These are phyloP conservation scores for Filosporella fistucella DNA, from an alignment of 495 filamentous ascomycete species.

Conservation along the genomic window DNA sequence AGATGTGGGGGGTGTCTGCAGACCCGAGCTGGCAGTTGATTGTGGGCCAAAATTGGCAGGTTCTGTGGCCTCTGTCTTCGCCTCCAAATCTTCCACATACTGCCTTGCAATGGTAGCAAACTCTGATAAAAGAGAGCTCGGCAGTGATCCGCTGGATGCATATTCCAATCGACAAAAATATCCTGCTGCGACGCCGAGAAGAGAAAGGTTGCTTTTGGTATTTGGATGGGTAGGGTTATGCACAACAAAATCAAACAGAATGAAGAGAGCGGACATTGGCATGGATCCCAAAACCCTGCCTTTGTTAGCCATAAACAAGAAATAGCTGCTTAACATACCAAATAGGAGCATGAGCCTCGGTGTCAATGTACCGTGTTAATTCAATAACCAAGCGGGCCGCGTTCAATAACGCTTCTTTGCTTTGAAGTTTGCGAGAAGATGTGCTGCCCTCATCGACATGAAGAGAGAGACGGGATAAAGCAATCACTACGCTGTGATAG, in stretches of 20 bases:
- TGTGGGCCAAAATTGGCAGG: not conserved
- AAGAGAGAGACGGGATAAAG: conserved; percentile 27
- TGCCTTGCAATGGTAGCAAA: conserved; percentile 31
- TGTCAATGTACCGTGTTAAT: conserved; percentile 29
- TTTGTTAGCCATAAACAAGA: not conserved
- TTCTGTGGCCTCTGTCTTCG: not conserved
- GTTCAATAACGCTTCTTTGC: not conserved
- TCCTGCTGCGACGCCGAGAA: conserved; percentile 29
- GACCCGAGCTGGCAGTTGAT: not conserved
- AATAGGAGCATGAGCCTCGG: conserved; percentile 27
- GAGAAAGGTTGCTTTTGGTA: conserved; percentile 28
- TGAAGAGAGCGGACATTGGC: conserved; percentile 32
- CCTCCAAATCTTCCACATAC: conserved; percentile 23
- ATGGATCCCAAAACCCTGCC: conserved; percentile 20
- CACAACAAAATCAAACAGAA: conserved; percentile 35
- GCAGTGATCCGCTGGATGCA: conserved; percentile 28
- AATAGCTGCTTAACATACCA: conserved; percentile 29
- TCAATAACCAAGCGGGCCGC: conserved; percentile 23
- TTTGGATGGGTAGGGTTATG: conserved; percentile 34
- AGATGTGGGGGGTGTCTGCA: too few species aligned
- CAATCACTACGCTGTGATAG: conserved; percentile 28
- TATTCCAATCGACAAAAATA: conserved; percentile 31
- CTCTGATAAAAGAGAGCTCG: conserved; percentile 26
- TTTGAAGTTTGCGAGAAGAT: not conserved
- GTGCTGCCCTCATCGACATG: conserved; percentile 18